Conservation (phyloP, 495 filamentous ascomycete species). For the Aspergillus conjunctus region DNA sequence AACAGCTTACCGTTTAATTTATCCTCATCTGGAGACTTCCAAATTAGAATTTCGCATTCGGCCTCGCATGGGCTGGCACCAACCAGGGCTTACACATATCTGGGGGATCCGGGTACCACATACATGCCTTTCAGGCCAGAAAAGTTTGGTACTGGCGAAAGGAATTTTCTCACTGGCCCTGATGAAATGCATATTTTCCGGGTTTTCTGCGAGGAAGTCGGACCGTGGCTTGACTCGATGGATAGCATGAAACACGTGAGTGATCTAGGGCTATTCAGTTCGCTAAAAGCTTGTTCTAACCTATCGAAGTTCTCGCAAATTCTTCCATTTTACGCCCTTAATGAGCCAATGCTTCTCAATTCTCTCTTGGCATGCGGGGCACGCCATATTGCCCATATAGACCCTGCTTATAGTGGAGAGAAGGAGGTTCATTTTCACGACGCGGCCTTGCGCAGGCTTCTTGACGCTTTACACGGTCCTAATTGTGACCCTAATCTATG, state of each 20-base stretch:
- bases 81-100: constrained; percentile 34
- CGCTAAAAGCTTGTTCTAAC: constrained; percentile 18
- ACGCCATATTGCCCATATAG: constrained; percentile 72
- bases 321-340: constrained; percentile 77
- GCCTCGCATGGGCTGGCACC: constrained; percentile 32
- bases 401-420: constrained; percentile 70
- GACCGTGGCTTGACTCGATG: constrained; percentile 92
- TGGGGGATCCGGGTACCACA: constrained; percentile 12
- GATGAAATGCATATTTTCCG: constrained; percentile 87
- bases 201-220: constrained; percentile 88
- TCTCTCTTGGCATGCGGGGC: constrained; percentile 89
- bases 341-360: constrained; percentile 88
- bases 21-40: constrained; percentile 28
- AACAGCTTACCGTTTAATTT: constrained; percentile 23
- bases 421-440: constrained; percentile 83
- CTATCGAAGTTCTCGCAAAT: constrained; percentile 70
- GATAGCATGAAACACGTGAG: constrained; percentile 81
- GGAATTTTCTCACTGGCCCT: constrained; percentile 63
- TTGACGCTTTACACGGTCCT: constrained; percentile 74
- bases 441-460: constrained; percentile 72
- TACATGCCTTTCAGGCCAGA: constrained; percentile 34
- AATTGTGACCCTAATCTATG: constrained; percentile 83
- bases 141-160: constrained; percentile 34
- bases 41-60: constrained; percentile 30
- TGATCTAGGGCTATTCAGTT: background rate